Evolutionary conservation across 371 early-diverging fungal genomes (phyloP), one percentile per base, ranked within the genome.

Genomic region (Syncephalis fuscata): DNA sequence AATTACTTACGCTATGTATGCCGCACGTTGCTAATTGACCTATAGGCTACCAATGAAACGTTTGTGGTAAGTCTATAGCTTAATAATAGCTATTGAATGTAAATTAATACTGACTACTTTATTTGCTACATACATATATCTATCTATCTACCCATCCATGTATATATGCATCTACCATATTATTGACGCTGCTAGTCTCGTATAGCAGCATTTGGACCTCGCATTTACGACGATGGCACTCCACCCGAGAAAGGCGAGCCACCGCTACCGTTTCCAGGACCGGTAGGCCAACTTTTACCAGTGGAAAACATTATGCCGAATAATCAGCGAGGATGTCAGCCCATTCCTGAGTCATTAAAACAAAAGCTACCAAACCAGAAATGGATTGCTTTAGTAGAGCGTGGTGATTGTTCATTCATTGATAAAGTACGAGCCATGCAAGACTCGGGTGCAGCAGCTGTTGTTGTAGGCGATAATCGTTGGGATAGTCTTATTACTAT

Each of bases 391-490:
- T 64, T 92, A 1, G 77, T 91, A 2, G 71, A 76, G 51, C 66
- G 92, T 45, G 92, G 92, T 11, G 70, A 71, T 15, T 92, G 92
- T 54, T 71, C 81, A 2, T 92, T 93, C 60, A 70, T 80, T 36
- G 80, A 84, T 3, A 92, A 92, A 58, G 80, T 91, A 15, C 71
- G 89, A 41, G 76, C 76, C 45, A 86, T 91, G 89, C 90, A 92
- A 64, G 58, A 54, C 17, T 73, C 78, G 23, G 92, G 92, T 21
- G 89, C 88, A 0, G 65, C 67, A n/a, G 92, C 84, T 1, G 88
- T 92, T 8, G 71, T 86, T 11, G 85, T 92, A 2, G 93, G 93
- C 21, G 90, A 89, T 62, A 73, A 78, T 44, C 70, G 73, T 43
- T 66, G 67, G 44, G 65, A 70, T 43, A 74, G 78, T 41, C 77